Evolutionary conservation across 129 eudicot species (phyloP).

Genomic region (Pittosporum tobira): DNA sequence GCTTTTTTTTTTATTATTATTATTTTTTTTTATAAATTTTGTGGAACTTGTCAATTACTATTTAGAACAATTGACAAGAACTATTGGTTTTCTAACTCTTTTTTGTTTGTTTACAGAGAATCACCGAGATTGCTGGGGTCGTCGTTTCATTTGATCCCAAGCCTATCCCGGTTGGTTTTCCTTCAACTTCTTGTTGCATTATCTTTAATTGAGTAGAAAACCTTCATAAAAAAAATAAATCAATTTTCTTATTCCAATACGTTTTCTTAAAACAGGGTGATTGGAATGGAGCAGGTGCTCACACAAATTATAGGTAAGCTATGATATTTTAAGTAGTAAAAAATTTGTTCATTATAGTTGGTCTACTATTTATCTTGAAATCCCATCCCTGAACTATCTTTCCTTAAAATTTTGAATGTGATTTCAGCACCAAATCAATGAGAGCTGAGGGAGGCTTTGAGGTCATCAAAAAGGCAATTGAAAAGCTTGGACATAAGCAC

Average conservation of each 20-base stretch:
- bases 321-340: neutral
- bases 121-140: constrained; percentile 81
- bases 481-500: constrained; percentile 69
- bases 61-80: neutral
- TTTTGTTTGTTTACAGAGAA: constrained; percentile 57
- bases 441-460: constrained; percentile 85
- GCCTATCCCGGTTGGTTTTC: constrained; percentile 70
- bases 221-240: too few species aligned
- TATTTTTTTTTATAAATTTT: neutral
- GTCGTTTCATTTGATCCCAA: constrained; percentile 90
- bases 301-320: constrained; percentile 73
- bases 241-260: neutral
- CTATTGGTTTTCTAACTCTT: neutral
- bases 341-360: neutral
- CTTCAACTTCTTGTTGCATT: neutral
- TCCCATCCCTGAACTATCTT: neutral
- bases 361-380: neutral
- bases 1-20: too few species aligned
- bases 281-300: constrained; percentile 98
- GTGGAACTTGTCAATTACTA: neutral
- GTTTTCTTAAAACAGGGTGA: constrained; percentile 51
- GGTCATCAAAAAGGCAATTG: constrained; percentile 78
- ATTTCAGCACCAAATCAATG: constrained; percentile 77
- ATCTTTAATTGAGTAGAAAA: neutral
- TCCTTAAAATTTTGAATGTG: constrained; percentile 3